Percentiles rank a stretch among this genome's conserved stretches.
These are phyloP conservation scores for Plasmopara viticola DNA, from an alignment of 352 stramenopile genomes.

Conservation along the genomic window DNA sequence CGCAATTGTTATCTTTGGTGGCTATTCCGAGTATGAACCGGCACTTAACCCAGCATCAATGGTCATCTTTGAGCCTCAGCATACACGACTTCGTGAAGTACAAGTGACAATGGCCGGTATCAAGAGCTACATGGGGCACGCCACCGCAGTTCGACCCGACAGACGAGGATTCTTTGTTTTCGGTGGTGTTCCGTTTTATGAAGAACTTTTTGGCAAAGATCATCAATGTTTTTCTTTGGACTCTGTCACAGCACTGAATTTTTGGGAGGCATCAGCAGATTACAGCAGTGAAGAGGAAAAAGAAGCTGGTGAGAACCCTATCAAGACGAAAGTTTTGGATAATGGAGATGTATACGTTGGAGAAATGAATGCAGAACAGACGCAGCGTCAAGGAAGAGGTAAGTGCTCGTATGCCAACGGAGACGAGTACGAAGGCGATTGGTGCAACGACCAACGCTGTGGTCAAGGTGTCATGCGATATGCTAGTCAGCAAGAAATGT, in stretches of 20 bases:
- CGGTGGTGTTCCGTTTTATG: too few relatives aligned
- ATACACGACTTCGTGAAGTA: constrained; percentile 5
- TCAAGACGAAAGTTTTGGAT: constrained; percentile 12
- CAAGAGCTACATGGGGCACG: too few relatives aligned
- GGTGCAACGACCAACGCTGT: constrained; percentile 37
- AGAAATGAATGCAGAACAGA: constrained; percentile 37
- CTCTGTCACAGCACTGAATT: too few relatives aligned
- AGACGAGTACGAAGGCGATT: constrained; percentile 65
- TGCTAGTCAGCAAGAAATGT: constrained; percentile 6
- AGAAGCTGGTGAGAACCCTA: too few relatives aligned
- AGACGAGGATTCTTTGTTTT: too few relatives aligned
- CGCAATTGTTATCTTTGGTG: constrained; percentile 33
- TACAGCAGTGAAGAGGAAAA: too few relatives aligned
- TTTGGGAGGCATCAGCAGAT: too few relatives aligned
- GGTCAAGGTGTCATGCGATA: constrained; percentile 54
- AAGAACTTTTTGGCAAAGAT: too few relatives aligned
- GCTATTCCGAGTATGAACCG: constrained; percentile 32
- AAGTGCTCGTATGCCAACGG: constrained; percentile 54
- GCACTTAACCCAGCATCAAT: constrained; percentile 23
- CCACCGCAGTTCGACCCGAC: too few relatives aligned
- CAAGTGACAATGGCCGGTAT: too few relatives aligned
- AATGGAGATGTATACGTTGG: constrained; percentile 72
- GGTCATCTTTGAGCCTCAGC: constrained; percentile 36
- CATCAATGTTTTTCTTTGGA: too few relatives aligned
- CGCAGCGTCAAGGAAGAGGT: constrained; percentile 48